Conservation (phyloP, 176 grass and related monocot genomes). For the Puccinellia tenuiflora region DNA sequence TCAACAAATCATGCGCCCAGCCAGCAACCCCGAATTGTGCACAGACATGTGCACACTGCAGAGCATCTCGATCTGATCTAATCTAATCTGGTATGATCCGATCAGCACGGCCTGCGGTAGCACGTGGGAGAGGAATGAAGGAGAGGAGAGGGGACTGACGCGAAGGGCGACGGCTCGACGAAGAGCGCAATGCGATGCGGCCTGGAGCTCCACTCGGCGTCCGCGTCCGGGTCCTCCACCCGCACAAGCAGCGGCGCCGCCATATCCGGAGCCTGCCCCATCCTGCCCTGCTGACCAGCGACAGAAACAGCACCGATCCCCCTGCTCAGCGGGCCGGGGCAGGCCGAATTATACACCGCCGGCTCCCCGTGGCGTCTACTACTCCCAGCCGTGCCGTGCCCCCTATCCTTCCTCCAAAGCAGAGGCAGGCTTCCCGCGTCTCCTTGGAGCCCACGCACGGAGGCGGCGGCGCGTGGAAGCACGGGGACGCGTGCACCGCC, state of each 20-base stretch:
- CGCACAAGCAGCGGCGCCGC: conserved; percentile 30
- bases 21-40: background rate
- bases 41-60: background rate
- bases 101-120: background rate
- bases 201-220: conserved; percentile 39
- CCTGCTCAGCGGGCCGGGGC: background rate
- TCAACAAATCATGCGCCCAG: background rate
- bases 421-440: background rate
- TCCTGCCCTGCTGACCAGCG: background rate
- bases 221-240: conserved; percentile 20
- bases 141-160: conserved; percentile 38
- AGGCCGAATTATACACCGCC: background rate
- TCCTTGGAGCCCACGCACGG: conserved; percentile 32
- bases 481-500: background rate
- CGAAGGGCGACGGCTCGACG: conserved; percentile 91
- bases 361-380: conserved; percentile 4
- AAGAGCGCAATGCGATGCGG: conserved; percentile 90
- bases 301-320: background rate
- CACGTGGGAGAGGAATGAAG: background rate
- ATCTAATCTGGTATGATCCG: background rate
- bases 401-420: conserved; percentile 21
- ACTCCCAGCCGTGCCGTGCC: conserved; percentile 26
- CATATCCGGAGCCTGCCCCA: conserved; percentile 30
- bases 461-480: conserved; percentile 30
- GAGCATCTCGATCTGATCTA: conserved; percentile 31